Base-by-base conservation (phyloP, 2,329 filamentous ascomycete species). In the Bimuria novae-zelandiae region DNA sequence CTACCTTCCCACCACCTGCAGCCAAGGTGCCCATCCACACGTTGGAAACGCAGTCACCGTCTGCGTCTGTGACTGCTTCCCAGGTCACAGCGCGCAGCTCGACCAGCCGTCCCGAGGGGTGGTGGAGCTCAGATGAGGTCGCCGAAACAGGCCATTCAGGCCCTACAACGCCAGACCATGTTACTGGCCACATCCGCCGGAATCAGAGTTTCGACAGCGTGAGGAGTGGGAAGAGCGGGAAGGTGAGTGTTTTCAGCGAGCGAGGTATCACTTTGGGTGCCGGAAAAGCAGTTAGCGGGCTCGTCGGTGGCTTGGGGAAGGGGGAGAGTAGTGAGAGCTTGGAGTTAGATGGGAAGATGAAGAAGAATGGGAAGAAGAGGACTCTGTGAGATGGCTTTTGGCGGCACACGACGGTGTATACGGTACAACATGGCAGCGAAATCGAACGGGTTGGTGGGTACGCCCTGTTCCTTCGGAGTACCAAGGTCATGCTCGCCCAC, bases 101-200 rank as follows among this genome's bases (percentile, higher is more conserved):
- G 2, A 69, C 65, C 1, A 68, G 62, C 2, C 60, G 71, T 0
- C 72, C 72, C 1, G 72, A 74, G 56, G 71, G 72, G 10, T 75
- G 72, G 72, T 75, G 72, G 72, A 70, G 66, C 7, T 69, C 64
- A 1, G 72, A 75, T 36, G 72, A 75, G 40, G 68, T 74, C 6
- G 71, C 60, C 2, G 69, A 64, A 6, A 71, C 68, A 0, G 68
- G 67, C 3, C 58, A 65, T 7, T 69, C 59, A 21, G 58, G 54
- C 10, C 51, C 55, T 7, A 39, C 30, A 39, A 61, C 40, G 29
- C 67, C 42, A 48, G 53, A 14, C 56, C 63, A n/a, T 54, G 66
- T 32, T 7, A 36, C 21, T 19, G 25, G 23, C 37, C 59, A 41
- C 29, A 59, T 16, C 29, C 50, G 55, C 10, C 55, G 51, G 23